Percentiles rank a stretch among this genome's conserved stretches.
phyloP scores from a whole-genome alignment of 2,329 filamentous ascomycete genomes.

The Myrmaecium sp. region DNA sequence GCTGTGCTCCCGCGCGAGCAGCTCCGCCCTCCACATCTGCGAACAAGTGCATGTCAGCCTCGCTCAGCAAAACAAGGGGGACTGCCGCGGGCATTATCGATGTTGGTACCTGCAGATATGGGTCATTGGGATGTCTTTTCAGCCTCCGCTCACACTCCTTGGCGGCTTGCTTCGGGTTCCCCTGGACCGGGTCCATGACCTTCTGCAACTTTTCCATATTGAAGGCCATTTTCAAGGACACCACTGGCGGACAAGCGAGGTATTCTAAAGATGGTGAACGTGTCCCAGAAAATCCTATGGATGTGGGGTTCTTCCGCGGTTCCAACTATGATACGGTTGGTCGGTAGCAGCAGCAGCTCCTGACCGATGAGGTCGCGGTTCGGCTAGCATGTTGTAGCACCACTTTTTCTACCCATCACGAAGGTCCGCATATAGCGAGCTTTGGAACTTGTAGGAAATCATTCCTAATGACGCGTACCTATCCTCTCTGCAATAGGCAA shows the following conservation, averaged over 20 bases:
- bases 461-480: too few relatives aligned
- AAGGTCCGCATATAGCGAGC: too few relatives aligned
- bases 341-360: too few relatives aligned
- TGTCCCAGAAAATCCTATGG: neutral
- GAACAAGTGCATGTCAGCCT: conserved; percentile 4
- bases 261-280: neutral
- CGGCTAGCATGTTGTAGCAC: too few relatives aligned
- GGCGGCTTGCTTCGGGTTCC: conserved; percentile 9
- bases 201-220: conserved; percentile 5
- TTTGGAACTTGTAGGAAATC: too few relatives aligned
- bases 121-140: conserved; percentile 19
- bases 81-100: too few relatives aligned
- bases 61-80: too few relatives aligned
- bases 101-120: conserved; percentile 19
- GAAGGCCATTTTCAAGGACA: conserved; percentile 3
- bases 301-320: conserved; percentile 1
- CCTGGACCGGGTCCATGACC: conserved; percentile 2
- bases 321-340: neutral
- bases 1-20: conserved; percentile 3
- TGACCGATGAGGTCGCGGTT: too few relatives aligned
- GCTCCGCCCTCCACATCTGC: conserved; percentile 4
- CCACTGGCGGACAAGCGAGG: conserved; percentile 2
- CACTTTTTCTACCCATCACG: too few relatives aligned
- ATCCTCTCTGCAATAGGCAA: too few relatives aligned
- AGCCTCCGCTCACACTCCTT: conserved; percentile 15